Percentiles rank a stretch among this genome's conserved stretches.
Evolutionary conservation across 768 basidiomycete genomes (phyloP).

Genomic region (Terana coerulea): DNA sequence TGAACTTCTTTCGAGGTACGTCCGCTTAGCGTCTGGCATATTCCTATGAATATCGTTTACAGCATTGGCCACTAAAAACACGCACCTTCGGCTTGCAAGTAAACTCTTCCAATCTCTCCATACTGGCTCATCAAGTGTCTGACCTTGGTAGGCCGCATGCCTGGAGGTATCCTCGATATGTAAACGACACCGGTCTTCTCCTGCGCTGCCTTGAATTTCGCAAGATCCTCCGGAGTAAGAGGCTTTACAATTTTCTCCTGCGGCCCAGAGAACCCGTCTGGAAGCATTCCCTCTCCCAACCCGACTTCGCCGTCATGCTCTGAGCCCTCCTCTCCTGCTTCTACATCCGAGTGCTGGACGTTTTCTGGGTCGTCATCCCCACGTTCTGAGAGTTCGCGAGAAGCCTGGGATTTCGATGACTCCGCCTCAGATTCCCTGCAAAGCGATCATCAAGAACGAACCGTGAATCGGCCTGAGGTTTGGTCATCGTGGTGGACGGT

Average conservation of each 20-base stretch:
- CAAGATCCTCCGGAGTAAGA: slow-evolving; percentile 69
- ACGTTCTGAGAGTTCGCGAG: not conserved
- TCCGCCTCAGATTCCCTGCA: slow-evolving; percentile 20
- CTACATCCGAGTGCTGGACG: slow-evolving; percentile 7
- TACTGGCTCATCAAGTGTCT: slow-evolving; percentile 88
- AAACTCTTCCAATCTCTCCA: slow-evolving; percentile 90
- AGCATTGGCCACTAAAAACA: slow-evolving; percentile 1
- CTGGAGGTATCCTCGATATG: slow-evolving; percentile 94
- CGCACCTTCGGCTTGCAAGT: slow-evolving; percentile 88
- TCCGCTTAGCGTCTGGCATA: slow-evolving; percentile 73
- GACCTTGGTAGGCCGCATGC: slow-evolving; percentile 96
- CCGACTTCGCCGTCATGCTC: slow-evolving; percentile 23
- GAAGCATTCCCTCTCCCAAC: slow-evolving; percentile 49
- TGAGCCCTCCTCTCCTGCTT: slow-evolving; percentile 22
- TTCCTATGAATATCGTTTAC: not conserved
- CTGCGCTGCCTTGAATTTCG: slow-evolving; percentile 69
- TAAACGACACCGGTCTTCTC: slow-evolving; percentile 85
- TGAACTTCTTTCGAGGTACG: slow-evolving; percentile 80
- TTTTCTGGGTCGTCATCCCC: not conserved
- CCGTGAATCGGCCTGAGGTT: slow-evolving; percentile 15
- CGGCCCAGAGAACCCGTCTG: slow-evolving; percentile 55
- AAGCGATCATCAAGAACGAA: slow-evolving; percentile 23
- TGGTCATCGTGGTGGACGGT: not conserved
- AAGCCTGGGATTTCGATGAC: slow-evolving; percentile 12
- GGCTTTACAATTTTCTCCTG: slow-evolving; percentile 63